Evolutionary conservation across 2,329 filamentous ascomycete genomes (phyloP), one percentile per base, ranked within the genome.

Genomic region (Epichloe bromicola): DNA sequence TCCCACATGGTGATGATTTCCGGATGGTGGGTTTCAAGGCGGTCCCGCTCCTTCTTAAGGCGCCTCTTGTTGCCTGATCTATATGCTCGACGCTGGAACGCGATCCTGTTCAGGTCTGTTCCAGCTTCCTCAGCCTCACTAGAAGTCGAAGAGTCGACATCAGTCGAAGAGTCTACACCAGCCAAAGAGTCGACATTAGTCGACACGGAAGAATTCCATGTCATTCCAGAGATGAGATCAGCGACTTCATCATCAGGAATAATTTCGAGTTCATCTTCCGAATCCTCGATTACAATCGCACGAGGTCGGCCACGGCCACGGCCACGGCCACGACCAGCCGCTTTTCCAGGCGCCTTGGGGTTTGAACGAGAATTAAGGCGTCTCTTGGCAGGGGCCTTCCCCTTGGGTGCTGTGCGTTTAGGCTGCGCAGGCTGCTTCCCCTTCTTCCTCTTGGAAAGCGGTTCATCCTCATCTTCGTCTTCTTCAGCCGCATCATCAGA

Each of bases 1-100:
- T 78, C 67, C 93, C 93, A 98, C 87, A 97, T 94, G 0, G 82
- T 87, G 42, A 69, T 72, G 40, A 98, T 77, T 50, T 82, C 78
- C 0, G 91, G 90, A 63, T 98, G 93, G 48, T 85, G 74, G 19
- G 70, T 65, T 58, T 90, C 87, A 2, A 95, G 78, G 55, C 83
- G 83, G 50, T 72, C 68, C 48, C 88, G 79, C 67, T 86, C 73
- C 36, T 60, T 68, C 56, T 63, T 61, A 33, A 54, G 26, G 17
- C 67, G 63, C 10, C 55, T 48, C 42, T 46, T 58, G 46, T 61
- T 62, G 37, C 56, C 61, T 3, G 50, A 42, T 46, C 66, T 55
- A 55, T 61, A 71, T 4, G 61, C 69, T 19, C 67, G 72, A 23
- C 67, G 67, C 5, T 54, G 55, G 7, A 49, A 51, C 4, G 60